Conservation (phyloP, 2,329 filamentous ascomycete species). For the Beauveria pseudobassiana region DNA sequence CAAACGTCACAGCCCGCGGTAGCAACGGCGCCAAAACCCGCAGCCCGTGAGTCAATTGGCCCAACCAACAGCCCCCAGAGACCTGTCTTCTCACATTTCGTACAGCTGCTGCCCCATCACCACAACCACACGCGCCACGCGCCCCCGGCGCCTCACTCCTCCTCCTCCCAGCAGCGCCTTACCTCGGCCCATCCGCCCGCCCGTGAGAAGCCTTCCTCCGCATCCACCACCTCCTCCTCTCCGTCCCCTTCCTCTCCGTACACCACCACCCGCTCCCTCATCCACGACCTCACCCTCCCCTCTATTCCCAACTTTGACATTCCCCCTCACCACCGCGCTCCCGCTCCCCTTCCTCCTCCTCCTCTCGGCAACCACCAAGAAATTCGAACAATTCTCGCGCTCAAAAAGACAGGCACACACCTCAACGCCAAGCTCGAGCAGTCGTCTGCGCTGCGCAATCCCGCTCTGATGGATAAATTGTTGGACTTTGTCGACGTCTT, state of each 20-base stretch:
- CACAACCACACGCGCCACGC: conserved; percentile 10
- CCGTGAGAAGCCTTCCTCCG: conserved; percentile 14
- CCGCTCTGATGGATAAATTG: conserved; percentile 63
- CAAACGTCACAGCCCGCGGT: not conserved
- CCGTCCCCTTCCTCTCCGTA: conserved; percentile 54
- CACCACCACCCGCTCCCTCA: conserved; percentile 52
- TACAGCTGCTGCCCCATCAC: not conserved
- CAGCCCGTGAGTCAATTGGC: not conserved
- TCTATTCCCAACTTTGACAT: conserved; percentile 65
- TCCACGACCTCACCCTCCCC: conserved; percentile 69
- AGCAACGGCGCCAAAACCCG: not conserved
- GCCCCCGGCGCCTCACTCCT: conserved; percentile 10
- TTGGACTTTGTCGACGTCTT: conserved; percentile 53
- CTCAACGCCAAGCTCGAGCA: conserved; percentile 69
- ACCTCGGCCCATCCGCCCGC: conserved; percentile 34
- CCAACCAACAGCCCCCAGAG: not conserved
- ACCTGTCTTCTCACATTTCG: too few relatives aligned
- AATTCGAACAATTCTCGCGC: conserved; percentile 67
- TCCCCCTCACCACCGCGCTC: conserved; percentile 62
- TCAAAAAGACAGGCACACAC: conserved; percentile 71
- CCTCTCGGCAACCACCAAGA: conserved; percentile 49
- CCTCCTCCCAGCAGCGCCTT: conserved; percentile 20
- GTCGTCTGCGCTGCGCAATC: conserved; percentile 62
- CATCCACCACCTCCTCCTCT: conserved; percentile 11
- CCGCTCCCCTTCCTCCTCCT: conserved; percentile 62